These are phyloP conservation scores for Colletotrichum sp. DNA, from an alignment of 2,329 filamentous ascomycete species.

Conservation along the genomic window DNA sequence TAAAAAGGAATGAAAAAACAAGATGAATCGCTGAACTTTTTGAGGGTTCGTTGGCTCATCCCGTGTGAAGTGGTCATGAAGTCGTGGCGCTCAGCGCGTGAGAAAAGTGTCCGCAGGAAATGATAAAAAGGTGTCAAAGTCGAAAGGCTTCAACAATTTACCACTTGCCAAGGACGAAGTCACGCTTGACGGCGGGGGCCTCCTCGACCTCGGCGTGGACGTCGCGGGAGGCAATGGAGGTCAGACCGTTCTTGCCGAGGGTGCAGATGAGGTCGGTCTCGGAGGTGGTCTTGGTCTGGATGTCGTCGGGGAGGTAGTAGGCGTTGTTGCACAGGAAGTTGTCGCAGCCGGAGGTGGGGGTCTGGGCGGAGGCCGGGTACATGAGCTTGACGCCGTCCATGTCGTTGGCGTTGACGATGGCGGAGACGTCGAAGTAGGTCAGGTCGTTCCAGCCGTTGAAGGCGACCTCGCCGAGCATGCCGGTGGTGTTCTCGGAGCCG, in stretches of 20 bases:
- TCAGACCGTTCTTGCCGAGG: conserved; percentile 42
- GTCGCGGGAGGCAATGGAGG: conserved; percentile 22
- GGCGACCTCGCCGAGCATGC: conserved; percentile 59
- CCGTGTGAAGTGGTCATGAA: neutral
- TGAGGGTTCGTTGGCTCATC: neutral
- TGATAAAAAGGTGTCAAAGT: neutral
- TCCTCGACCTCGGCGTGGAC: conserved; percentile 9
- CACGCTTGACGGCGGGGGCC: conserved; percentile 30
- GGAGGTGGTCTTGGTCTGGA: conserved; percentile 58
- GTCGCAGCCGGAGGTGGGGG: conserved; percentile 54
- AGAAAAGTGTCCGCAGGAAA: neutral
- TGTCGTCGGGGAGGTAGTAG: conserved; percentile 59
- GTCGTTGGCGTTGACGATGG: conserved; percentile 59
- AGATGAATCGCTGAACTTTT: neutral
- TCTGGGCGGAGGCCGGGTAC: conserved; percentile 45
- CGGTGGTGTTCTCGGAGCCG: conserved; percentile 44
- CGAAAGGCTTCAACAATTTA: neutral
- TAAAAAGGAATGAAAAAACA: neutral
- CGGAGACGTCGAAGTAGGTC: conserved; percentile 65
- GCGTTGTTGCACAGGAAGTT: conserved; percentile 57
- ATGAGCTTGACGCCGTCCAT: conserved; percentile 59
- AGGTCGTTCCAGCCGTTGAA: conserved; percentile 53
- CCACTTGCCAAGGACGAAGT: conserved; percentile 36
- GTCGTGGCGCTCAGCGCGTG: conserved; percentile 19
- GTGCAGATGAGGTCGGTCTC: conserved; percentile 57